These are phyloP conservation scores for Plasmodium cynomolgi DNA, from an alignment of 169 alveolate genomes.

Conservation along the genomic window DNA sequence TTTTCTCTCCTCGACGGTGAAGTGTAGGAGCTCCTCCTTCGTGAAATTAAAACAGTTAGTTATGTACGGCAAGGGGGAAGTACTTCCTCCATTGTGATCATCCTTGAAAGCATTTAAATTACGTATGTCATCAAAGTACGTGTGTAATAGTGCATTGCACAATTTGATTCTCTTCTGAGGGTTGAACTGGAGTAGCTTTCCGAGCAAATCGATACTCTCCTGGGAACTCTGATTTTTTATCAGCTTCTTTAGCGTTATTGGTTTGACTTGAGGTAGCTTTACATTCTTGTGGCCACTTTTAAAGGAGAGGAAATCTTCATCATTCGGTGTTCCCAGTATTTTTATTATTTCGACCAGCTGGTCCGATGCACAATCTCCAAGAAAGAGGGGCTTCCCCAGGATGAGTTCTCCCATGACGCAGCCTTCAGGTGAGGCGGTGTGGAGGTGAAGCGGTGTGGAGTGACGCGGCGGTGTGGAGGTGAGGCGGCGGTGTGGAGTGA, in stretches of 20 bases:
- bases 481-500: neutral
- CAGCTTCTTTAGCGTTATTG: constrained; percentile 37
- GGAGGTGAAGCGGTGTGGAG: constrained; percentile 77
- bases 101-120: constrained; percentile 43
- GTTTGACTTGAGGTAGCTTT: constrained; percentile 56
- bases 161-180: constrained; percentile 54
- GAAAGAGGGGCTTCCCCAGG: constrained; percentile 95
- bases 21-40: constrained; percentile 62
- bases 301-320: constrained; percentile 77
- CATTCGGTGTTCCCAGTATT: constrained; percentile 95
- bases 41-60: constrained; percentile 68
- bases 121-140: constrained; percentile 55
- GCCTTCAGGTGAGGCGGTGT: constrained; percentile 87
- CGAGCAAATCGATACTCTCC: constrained; percentile 45
- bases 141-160: constrained; percentile 44
- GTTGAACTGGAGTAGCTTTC: constrained; percentile 38
- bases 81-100: neutral
- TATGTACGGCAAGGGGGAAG: constrained; percentile 16
- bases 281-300: constrained; percentile 48
- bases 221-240: constrained; percentile 38
- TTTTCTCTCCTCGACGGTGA: constrained; percentile 66
- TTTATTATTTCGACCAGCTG: constrained; percentile 96
- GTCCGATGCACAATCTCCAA: constrained; percentile 97
- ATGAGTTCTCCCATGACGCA: constrained; percentile 97
- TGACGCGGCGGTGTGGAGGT: neutral